phyloP scores from a whole-genome alignment of 2,329 filamentous ascomycete genomes.

The Epichloe sibirici region DNA sequence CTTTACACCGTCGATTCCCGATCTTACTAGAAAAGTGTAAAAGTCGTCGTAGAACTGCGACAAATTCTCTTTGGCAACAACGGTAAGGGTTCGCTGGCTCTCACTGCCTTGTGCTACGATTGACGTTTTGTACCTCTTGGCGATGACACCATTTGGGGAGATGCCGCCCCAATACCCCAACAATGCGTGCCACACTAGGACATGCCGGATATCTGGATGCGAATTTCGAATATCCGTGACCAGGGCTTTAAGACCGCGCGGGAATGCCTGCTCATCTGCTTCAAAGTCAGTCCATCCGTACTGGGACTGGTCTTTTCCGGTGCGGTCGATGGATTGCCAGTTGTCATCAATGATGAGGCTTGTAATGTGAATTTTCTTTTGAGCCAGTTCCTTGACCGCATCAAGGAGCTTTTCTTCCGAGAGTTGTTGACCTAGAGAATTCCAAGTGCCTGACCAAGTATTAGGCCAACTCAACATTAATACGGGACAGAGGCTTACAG shows the following conservation, averaged over 20 bases:
- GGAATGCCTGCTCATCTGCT: slow-evolving; percentile 68
- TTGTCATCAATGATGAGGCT: slow-evolving; percentile 95
- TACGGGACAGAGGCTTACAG: slow-evolving; percentile 38
- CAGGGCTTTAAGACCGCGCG: slow-evolving; percentile 61
- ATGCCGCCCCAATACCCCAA: slow-evolving; percentile 88
- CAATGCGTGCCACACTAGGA: slow-evolving; percentile 91
- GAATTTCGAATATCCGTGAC: slow-evolving; percentile 55
- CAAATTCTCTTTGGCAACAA: slow-evolving; percentile 65
- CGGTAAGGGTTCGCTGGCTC: slow-evolving; percentile 37
- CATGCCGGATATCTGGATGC: slow-evolving; percentile 63
- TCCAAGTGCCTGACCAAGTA: slow-evolving; percentile 61
- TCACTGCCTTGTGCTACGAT: slow-evolving; percentile 44
- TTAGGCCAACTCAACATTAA: slow-evolving; percentile 9
- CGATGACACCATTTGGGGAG: slow-evolving; percentile 60
- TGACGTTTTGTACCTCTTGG: slow-evolving; percentile 65
- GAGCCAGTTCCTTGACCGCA: slow-evolving; percentile 59
- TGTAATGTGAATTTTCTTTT: slow-evolving; percentile 62
- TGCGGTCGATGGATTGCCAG: slow-evolving; percentile 66
- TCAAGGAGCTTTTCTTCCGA: slow-evolving; percentile 68
- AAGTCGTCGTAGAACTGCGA: slow-evolving; percentile 78
- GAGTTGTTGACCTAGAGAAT: slow-evolving; percentile 71
- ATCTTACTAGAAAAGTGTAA: slow-evolving; percentile 63
- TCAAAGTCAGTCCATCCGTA: slow-evolving; percentile 74
- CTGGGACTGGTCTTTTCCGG: slow-evolving; percentile 39
- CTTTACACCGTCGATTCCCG: slow-evolving; percentile 79